phyloP scores from a whole-genome alignment of 1,284 basidiomycete genomes.

The Tylopilus sp. region DNA sequence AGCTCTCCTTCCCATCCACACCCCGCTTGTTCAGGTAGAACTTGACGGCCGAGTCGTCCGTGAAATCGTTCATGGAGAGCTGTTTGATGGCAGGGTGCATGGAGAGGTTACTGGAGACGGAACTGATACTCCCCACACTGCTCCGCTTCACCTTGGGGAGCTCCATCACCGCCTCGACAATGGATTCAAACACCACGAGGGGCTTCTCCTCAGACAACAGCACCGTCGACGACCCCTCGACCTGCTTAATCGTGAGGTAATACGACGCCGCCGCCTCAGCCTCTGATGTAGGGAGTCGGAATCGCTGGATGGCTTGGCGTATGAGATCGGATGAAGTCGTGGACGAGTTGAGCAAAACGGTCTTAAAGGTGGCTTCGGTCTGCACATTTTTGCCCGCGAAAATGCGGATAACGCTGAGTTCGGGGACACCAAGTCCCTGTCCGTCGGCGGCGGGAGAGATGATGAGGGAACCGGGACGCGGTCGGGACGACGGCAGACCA shows the following conservation, averaged over 20 bases:
- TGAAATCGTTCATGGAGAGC: constrained; percentile 94
- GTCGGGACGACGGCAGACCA: constrained; percentile 51
- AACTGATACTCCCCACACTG: constrained; percentile 91
- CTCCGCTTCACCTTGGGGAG: constrained; percentile 88
- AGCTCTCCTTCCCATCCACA: constrained; percentile 36
- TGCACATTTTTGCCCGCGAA: constrained; percentile 88
- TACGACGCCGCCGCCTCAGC: constrained; percentile 63
- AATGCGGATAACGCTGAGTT: constrained; percentile 91
- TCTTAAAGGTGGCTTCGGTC: constrained; percentile 97
- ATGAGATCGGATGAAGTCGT: constrained; percentile 85
- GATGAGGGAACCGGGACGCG: constrained; percentile 73
- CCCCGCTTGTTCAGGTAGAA: constrained; percentile 82
- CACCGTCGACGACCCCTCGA: constrained; percentile 79
- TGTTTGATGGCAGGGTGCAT: constrained; percentile 93
- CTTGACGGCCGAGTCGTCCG: constrained; percentile 95
- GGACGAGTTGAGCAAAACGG: constrained; percentile 85
- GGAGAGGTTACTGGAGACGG: constrained; percentile 85
- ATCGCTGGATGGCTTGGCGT: constrained; percentile 90
- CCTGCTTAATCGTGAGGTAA: constrained; percentile 89
- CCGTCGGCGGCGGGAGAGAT: constrained; percentile 59
- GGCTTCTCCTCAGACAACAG: constrained; percentile 76
- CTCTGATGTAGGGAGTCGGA: constrained; percentile 70
- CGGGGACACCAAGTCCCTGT: constrained; percentile 66
- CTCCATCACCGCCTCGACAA: constrained; percentile 76
- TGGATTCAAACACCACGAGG: constrained; percentile 80